Evolutionary conservation across 805 yeast genomes (phyloP).

Genomic region (Myxozyma neglecta): DNA sequence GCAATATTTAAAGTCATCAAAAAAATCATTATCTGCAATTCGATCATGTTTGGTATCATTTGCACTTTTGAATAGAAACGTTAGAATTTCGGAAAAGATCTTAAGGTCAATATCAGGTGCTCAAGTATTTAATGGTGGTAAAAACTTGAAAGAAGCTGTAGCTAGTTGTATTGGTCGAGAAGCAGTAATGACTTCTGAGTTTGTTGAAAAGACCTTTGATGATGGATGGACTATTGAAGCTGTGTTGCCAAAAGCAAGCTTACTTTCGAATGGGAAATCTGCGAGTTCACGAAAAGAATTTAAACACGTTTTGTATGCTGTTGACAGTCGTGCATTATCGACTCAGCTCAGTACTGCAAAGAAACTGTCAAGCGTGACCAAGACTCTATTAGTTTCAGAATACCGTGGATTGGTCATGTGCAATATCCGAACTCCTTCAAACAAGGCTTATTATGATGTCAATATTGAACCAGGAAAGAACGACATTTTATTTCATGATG

Average conservation of each 20-base stretch:
- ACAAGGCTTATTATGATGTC: conserved; percentile 56
- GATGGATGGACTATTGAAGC: conserved; percentile 21
- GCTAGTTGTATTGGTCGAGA: conserved; percentile 13
- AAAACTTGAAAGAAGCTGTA: conserved; percentile 17
- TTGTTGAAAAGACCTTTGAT: not conserved
- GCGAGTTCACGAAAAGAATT: conserved; percentile 2
- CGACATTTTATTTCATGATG: conserved; percentile 72
- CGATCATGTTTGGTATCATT: conserved; percentile 56
- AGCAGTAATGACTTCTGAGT: not conserved
- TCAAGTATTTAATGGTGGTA: conserved; percentile 10
- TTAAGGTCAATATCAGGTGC: conserved; percentile 6
- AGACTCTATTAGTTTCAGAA: conserved; percentile 53
- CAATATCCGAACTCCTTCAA: conserved; percentile 61
- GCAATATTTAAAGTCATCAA: conserved; percentile 52
- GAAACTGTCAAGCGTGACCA: conserved; percentile 49
- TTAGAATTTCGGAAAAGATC: conserved; percentile 16
- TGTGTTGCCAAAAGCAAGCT: conserved; percentile 12
- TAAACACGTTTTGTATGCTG: conserved; percentile 50
- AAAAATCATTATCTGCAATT: conserved; percentile 65
- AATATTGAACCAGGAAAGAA: conserved; percentile 84
- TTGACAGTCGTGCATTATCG: conserved; percentile 67
- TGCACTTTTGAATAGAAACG: conserved; percentile 12
- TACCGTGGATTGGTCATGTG: conserved; percentile 69
- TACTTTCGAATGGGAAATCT: not conserved
- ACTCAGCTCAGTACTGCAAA: conserved; percentile 59